phyloP scores from a whole-genome alignment of 805 yeast species.

The Priceomyces castillae region DNA sequence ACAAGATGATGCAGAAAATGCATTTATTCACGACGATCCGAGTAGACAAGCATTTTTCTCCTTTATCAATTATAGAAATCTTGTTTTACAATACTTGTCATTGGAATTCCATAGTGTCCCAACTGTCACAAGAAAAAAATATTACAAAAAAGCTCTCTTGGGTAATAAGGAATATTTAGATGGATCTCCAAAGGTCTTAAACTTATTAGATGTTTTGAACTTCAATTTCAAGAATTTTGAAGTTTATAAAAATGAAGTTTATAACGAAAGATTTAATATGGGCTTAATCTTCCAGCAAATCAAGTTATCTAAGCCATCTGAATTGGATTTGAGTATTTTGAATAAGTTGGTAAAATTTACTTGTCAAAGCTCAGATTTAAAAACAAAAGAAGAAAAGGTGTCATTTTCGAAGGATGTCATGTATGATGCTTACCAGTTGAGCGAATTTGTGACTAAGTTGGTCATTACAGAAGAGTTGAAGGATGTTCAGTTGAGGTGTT shows the following conservation, averaged over 20 bases:
- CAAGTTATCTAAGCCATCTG: slow-evolving; percentile 17
- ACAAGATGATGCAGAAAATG: slow-evolving; percentile 23
- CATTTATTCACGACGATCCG: slow-evolving; percentile 29
- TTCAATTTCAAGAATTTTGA: slow-evolving; percentile 48
- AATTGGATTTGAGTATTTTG: slow-evolving; percentile 43
- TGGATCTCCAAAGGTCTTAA: slow-evolving; percentile 65
- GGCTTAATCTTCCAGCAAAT: slow-evolving; percentile 39
- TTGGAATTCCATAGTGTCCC: slow-evolving; percentile 64
- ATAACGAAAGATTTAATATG: slow-evolving; percentile 27
- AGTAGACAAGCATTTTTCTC: slow-evolving; percentile 55
- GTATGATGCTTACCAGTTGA: slow-evolving; percentile 24
- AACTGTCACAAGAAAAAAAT: slow-evolving; percentile 49
- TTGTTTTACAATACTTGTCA: slow-evolving; percentile 62
- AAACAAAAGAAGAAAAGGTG: slow-evolving; percentile 18
- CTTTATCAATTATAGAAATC: slow-evolving; percentile 60
- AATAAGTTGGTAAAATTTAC: slow-evolving; percentile 19
- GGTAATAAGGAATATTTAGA: slow-evolving; percentile 47
- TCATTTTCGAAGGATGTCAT: slow-evolving; percentile 26
- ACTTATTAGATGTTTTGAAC: slow-evolving; percentile 69
- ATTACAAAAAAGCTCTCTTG: slow-evolving; percentile 54
- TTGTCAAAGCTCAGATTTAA: slow-evolving; percentile 19
- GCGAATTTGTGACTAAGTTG: slow-evolving; percentile 42
- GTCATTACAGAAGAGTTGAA: slow-evolving; percentile 48
- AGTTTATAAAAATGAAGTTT: slow-evolving; percentile 32
- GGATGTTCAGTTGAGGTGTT: slow-evolving; percentile 53